These are phyloP conservation scores for Trichoderma arundinaceum DNA, from an alignment of 2,329 filamentous ascomycete genomes.

Conservation along the genomic window DNA sequence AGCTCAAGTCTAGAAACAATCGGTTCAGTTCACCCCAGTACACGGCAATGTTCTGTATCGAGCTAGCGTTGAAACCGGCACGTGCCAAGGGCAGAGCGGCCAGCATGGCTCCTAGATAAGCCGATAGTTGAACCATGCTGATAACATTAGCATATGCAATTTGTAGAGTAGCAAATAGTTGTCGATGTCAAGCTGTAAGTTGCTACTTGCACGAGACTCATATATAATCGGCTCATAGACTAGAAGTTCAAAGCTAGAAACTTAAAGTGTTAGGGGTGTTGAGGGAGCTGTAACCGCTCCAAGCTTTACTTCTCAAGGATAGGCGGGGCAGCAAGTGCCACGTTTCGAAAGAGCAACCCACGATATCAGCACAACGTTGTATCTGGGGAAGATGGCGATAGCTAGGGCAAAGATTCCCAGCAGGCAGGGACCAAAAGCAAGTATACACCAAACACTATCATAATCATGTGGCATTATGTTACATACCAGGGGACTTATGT, in stretches of 20 bases:
- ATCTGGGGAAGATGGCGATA: conserved; percentile 4
- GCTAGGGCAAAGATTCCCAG: background rate
- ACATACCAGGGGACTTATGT: too few species aligned
- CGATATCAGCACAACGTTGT: conserved; percentile 19
- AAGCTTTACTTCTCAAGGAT: conserved; percentile 14
- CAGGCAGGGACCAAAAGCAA: too few species aligned
- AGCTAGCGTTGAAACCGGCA: conserved; percentile 53
- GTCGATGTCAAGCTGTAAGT: too few species aligned
- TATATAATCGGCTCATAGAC: too few species aligned
- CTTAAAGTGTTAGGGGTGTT: background rate
- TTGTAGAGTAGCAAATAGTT: background rate
- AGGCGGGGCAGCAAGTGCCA: conserved; percentile 12
- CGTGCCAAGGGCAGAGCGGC: conserved; percentile 41
- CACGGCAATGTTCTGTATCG: conserved; percentile 62
- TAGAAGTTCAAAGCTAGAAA: too few species aligned
- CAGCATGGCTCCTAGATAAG: conserved; percentile 35
- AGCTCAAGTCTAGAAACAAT: too few species aligned
- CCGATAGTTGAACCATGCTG: conserved; percentile 25
- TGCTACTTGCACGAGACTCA: too few species aligned
- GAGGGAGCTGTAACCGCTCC: background rate
- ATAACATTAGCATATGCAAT: conserved; percentile 18
- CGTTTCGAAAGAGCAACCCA: conserved; percentile 16
- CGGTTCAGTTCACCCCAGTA: conserved; percentile 63
- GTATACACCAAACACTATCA: too few species aligned
- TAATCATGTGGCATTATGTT: too few species aligned